phyloP scores from a whole-genome alignment of 148 eudicot species.

The Chenopodium formosanum region DNA sequence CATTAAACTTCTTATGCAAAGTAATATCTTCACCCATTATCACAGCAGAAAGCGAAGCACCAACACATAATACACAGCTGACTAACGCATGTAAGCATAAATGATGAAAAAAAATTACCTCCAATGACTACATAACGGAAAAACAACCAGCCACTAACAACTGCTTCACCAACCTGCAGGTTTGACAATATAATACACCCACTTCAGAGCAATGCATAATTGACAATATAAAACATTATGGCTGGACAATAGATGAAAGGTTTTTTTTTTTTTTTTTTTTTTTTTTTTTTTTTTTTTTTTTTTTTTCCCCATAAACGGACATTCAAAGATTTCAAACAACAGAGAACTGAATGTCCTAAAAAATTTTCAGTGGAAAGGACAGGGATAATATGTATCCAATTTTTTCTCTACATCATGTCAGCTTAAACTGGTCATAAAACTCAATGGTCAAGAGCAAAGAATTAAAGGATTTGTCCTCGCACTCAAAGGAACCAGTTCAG shows the following conservation, averaged over 20 bases:
- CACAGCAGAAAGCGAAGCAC: not conserved
- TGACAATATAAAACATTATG: not conserved
- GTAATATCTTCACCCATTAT: no score
- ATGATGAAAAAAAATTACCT: conserved; percentile 48
- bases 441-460: no score
- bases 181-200: not conserved
- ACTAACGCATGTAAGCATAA: not conserved
- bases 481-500: no score
- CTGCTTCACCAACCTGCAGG: conserved; percentile 89
- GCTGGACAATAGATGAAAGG: not conserved
- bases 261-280: no score
- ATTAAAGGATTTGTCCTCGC: no score
- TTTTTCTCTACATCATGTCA: no score
- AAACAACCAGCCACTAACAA: conserved; percentile 94
- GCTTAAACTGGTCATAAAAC: no score
- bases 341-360: not conserved
- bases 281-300: no score
- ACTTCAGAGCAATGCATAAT: not conserved
- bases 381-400: no score
- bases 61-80: not conserved
- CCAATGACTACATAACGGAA: conserved; percentile 97
- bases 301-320: not conserved
- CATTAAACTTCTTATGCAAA: no score
- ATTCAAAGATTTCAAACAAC: not conserved
- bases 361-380: no score